Base-by-base conservation (phyloP, 1,139 yeast genomes). In the Diutina sp. region DNA sequence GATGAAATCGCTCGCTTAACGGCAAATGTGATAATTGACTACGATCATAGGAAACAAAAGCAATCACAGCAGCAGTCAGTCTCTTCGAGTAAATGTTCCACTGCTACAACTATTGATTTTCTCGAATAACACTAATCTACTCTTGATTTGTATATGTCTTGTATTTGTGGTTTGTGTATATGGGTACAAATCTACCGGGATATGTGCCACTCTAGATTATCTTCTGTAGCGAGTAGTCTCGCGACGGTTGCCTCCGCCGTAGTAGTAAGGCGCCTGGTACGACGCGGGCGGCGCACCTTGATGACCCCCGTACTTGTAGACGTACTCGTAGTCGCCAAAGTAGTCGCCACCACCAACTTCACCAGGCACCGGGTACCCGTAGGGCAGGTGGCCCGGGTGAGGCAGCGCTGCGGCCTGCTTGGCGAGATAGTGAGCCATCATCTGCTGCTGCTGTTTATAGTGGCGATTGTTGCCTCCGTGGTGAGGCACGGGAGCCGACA, bases 391-490 rank as follows among this genome's bases (percentile, higher is more conserved):
- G 6, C n/a, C 41, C 11, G 41, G 41, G 14, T 29, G 50, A 8
- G 25, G 14, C 21, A 7, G 48, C 12, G 12, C 11, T 6, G 30
- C 30, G 5, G 30, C 50, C 28, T 46, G 50, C 8, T 83, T 85
- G 14, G 89, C 88, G 62, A 86, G 72, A 64, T 85, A 86, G 65
- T 85, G 90, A 0, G 89, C 86, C 87, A 86, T 83, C 7, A 85
- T 88, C 63, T 84, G 87, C 41, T 12, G 53, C 41, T 14, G 52
- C 3, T 30, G 44, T 8, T 32, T 12, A 16, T 12, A 38, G 44
- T 16, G 41, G 29, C 44, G 53, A 16, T 18, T 30, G 53, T 8
- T 28, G 38, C 11, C 29, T 29, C 28, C 12, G 12, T n/a, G 44
- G 45, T 11, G 44, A 14, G 41, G 53, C 29, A 38, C 18, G 16